phyloP scores from a whole-genome alignment of 2,329 filamentous ascomycete genomes.

The Calonectria pauciramosa region DNA sequence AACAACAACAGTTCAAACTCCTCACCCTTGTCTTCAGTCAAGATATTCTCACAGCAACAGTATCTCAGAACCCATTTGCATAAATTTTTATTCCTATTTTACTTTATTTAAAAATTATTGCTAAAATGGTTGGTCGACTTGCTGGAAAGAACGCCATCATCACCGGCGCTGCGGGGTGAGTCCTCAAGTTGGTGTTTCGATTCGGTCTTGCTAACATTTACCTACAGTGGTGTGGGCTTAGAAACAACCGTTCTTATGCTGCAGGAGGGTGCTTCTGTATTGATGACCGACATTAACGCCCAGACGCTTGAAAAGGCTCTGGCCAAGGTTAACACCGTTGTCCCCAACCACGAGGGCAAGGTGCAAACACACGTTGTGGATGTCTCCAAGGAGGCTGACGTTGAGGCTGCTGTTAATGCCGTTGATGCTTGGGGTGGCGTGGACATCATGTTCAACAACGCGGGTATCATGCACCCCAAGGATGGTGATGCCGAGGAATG shows the following conservation, averaged over 20 bases:
- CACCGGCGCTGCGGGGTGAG: constrained; percentile 89
- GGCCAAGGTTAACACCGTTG: constrained; percentile 81
- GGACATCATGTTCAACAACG: constrained; percentile 97
- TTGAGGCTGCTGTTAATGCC: constrained; percentile 80
- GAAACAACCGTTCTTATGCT: constrained; percentile 93
- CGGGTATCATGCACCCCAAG: constrained; percentile 93
- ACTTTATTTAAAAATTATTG: background rate
- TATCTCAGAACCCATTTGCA: too few relatives aligned
- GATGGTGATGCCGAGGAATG: constrained; percentile 87
- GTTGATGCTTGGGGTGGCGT: constrained; percentile 89
- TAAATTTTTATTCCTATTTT: background rate
- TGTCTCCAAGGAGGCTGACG: constrained; percentile 86
- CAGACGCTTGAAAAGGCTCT: constrained; percentile 83
- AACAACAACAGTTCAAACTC: background rate
- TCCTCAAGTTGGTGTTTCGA: constrained; percentile 25
- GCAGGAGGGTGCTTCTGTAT: constrained; percentile 86
- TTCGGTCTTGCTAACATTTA: constrained; percentile 14
- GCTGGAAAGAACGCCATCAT: constrained; percentile 77
- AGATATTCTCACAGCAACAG: background rate
- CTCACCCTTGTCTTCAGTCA: background rate
- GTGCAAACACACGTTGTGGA: constrained; percentile 78
- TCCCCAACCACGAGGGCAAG: constrained; percentile 68
- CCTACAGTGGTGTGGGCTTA: constrained; percentile 86
- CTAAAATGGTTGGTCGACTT: constrained; percentile 61
- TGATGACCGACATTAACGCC: constrained; percentile 88